Percentiles rank a stretch among this genome's conserved stretches.
Conservation (phyloP, 768 basidiomycete genomes). For the Rhodocollybia butyracea region DNA sequence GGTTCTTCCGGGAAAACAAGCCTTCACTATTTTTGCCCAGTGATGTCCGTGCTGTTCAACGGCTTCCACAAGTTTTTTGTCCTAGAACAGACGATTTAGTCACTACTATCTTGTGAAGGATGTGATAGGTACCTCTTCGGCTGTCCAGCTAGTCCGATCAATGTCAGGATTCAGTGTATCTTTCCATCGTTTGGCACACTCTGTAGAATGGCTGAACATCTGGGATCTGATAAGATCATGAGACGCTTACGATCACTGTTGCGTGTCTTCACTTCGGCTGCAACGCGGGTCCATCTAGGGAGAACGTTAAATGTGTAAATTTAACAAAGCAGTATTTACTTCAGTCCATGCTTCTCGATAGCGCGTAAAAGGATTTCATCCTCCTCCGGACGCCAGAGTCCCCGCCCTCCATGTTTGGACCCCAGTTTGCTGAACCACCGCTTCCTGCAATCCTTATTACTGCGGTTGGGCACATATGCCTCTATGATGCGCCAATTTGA, state of each 20-base stretch:
- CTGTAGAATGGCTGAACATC: neutral
- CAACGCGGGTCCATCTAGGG: conserved; percentile 21
- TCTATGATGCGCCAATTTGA: conserved; percentile 63
- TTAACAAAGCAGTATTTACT: conserved; percentile 30
- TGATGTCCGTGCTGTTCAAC: conserved; percentile 20
- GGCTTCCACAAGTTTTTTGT: conserved; percentile 19
- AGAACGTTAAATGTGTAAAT: neutral
- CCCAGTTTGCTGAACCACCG: conserved; percentile 60
- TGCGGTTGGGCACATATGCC: conserved; percentile 59
- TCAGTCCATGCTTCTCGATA: conserved; percentile 56
- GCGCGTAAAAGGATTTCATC: conserved; percentile 53
- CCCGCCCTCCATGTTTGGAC: conserved; percentile 57
- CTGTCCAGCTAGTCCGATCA: conserved; percentile 22
- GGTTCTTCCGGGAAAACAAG: conserved; percentile 25
- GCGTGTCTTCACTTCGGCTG: conserved; percentile 20
- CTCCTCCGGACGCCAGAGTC: conserved; percentile 58
- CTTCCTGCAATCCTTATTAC: conserved; percentile 64
- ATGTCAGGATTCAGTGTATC: conserved; percentile 26
- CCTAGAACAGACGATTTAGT: conserved; percentile 12
- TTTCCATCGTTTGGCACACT: conserved; percentile 28
- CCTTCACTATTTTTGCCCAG: conserved; percentile 25
- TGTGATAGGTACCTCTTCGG: conserved; percentile 15
- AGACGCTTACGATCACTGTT: conserved; percentile 22
- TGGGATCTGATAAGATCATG: neutral
- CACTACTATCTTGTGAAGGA: no score